Percentiles rank a stretch among this genome's conserved stretches.
Conservation (phyloP, 2,329 filamentous ascomycete genomes). For the Ascochyta koolunga region DNA sequence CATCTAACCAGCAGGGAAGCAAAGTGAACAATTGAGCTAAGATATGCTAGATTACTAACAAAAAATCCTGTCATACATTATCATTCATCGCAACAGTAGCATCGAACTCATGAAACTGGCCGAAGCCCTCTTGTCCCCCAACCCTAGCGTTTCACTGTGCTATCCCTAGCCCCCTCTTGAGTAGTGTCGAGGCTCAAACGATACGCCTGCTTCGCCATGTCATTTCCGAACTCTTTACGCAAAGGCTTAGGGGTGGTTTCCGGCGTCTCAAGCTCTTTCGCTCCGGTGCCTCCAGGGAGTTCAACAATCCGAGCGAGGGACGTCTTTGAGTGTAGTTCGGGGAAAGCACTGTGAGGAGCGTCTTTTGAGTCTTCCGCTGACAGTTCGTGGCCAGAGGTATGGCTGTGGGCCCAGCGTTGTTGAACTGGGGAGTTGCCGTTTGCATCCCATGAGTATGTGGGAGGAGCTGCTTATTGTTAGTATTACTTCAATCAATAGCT, state of each 20-base stretch:
- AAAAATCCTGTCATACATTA: not conserved
- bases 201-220: not conserved
- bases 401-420: not conserved
- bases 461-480: not conserved
- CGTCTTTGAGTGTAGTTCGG: conserved; percentile 6
- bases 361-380: conserved; percentile 3
- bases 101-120: not conserved
- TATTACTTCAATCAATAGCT: not conserved
- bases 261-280: conserved; percentile 5
- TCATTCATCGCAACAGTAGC: not conserved
- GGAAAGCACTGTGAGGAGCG: not conserved
- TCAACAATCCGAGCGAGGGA: conserved; percentile 4
- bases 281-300: conserved; percentile 3
- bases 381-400: not conserved
- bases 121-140: not conserved
- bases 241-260: not conserved
- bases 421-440: not conserved
- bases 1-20: too few species aligned
- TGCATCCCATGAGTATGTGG: conserved; percentile 7
- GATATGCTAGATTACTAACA: not conserved
- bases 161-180: not conserved
- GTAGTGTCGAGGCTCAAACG: not conserved
- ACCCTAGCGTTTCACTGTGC: not conserved
- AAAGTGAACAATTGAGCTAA: not conserved
- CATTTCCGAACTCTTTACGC: not conserved